Percentiles rank a stretch among this genome's conserved stretches.
Conservation (phyloP, 257 asterid genomes). For the Solanum ahanhuiri region DNA sequence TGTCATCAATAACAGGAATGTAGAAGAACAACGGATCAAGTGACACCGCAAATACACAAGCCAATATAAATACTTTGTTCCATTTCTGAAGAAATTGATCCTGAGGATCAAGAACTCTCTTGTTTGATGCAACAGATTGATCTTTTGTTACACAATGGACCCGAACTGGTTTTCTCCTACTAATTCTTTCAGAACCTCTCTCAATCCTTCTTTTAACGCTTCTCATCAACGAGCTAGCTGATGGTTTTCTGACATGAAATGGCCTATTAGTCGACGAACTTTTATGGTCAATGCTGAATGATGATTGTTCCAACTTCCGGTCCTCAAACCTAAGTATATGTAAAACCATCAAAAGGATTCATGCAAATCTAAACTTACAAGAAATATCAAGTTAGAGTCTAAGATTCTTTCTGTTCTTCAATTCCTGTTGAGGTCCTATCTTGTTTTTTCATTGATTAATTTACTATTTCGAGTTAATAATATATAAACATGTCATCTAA, state of each 20-base stretch:
- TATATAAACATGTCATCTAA: too few relatives aligned
- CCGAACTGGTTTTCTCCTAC: neutral
- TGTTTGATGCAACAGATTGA: neutral
- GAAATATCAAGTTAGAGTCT: neutral
- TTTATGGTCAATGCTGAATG: neutral
- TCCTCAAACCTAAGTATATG: constrained; percentile 9
- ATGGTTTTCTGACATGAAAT: constrained; percentile 12
- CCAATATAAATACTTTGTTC: constrained; percentile 42
- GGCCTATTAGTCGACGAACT: neutral
- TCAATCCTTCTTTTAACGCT: neutral
- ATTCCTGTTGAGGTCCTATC: neutral
- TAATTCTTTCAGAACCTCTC: neutral
- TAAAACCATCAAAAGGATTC: too few relatives aligned
- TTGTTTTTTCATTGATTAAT: neutral
- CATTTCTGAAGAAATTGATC: constrained; percentile 35
- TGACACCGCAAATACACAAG: constrained; percentile 36
- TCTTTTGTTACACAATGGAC: neutral
- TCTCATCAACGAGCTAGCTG: constrained; percentile 8
- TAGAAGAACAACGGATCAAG: constrained; percentile 63
- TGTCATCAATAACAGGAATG: constrained; percentile 36
- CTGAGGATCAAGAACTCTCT: constrained; percentile 41
- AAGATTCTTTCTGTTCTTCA: neutral
- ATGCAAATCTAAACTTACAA: too few relatives aligned
- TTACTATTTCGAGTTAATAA: neutral
- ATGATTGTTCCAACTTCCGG: constrained; percentile 17